Base-by-base conservation (phyloP, 768 basidiomycete species). In the Steccherinum ochraceum region DNA sequence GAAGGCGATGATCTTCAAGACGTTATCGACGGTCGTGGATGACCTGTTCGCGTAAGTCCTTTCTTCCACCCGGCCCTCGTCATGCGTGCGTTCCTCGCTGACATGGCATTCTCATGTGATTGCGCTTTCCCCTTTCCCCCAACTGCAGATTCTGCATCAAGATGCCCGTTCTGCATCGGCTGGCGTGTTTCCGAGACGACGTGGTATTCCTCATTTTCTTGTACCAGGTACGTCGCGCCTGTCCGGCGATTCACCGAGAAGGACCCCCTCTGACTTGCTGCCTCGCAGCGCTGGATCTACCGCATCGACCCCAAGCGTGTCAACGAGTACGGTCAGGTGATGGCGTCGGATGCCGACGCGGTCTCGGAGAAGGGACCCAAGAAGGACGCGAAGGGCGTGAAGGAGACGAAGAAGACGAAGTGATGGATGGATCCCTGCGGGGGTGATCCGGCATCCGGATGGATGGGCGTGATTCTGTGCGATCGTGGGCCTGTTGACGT, bases 1-100 rank as follows among this genome's bases (percentile, higher is more conserved):
- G 86, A 96, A 94, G 67, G 89, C 94, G 3, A 93, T 98, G 90
- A 84, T 93, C 58, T 95, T 93, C 76, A 96, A 95, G 72, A 84
- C 89, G 1, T 74, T 95, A 52, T 87, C 90, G 42, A 90, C 86
- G 1, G 87, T 90, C 45, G 88, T 94, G 42, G 94, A 95, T 69
- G 93, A 97, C 67, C 80, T 95, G 59, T 91, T 92, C 65, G 85
- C 86, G 88, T 92, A 74, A 60, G 86, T 35, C 7, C 61, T 42
- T n/a, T n/a, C n/a, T n/a, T 40, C 58, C 27, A 26, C 49, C 43
- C 54, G 16, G 21, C 23, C 47, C 48, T 53, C n/a, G 30, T 19
- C 13, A 24, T 21, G 11, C 19, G 21, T 40, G 43, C 20, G 12
- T 40, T 12, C n/a, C n/a, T 35, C 24, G 27, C 20, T 18, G 20